phyloP scores from a whole-genome alignment of 1,139 yeast genomes.

The Sporopachydermia cereana region DNA sequence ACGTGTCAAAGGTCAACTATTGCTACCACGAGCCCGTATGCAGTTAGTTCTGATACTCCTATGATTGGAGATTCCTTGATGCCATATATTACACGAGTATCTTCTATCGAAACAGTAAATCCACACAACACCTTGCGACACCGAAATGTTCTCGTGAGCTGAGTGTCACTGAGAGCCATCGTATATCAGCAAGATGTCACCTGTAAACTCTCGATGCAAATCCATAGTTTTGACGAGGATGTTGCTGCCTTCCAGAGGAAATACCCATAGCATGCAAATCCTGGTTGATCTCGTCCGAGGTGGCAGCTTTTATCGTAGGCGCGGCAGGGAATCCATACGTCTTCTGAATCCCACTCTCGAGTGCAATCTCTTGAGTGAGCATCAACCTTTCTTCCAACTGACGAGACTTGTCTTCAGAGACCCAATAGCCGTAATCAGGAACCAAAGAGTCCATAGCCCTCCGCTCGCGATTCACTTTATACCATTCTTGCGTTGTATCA shows the following conservation, averaged over 20 bases:
- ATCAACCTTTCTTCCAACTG: slow-evolving; percentile 45
- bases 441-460: slow-evolving; percentile 70
- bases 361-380: slow-evolving; percentile 43
- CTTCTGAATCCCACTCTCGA: slow-evolving; percentile 43
- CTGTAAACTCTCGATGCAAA: not conserved
- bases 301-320: slow-evolving; percentile 36
- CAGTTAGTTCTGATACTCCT: too few relatives aligned
- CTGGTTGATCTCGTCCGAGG: slow-evolving; percentile 36
- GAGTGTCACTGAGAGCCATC: too few relatives aligned
- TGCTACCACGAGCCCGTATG: too few relatives aligned
- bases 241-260: not conserved
- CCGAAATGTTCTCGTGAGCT: too few relatives aligned
- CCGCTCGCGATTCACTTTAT: slow-evolving; percentile 81
- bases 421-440: slow-evolving; percentile 31
- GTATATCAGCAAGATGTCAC: not conserved
- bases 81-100: too few relatives aligned
- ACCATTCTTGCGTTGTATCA: slow-evolving; percentile 81
- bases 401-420: slow-evolving; percentile 23
- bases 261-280: slow-evolving; percentile 38
- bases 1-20: too few relatives aligned
- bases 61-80: too few relatives aligned
- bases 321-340: slow-evolving; percentile 58
- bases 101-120: too few relatives aligned
- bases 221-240: not conserved
- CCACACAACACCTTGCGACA: too few relatives aligned